Percentiles rank a stretch among this genome's conserved stretches.
These are phyloP conservation scores for Termitomyces sp. DNA, from an alignment of 768 basidiomycete species.

Conservation along the genomic window DNA sequence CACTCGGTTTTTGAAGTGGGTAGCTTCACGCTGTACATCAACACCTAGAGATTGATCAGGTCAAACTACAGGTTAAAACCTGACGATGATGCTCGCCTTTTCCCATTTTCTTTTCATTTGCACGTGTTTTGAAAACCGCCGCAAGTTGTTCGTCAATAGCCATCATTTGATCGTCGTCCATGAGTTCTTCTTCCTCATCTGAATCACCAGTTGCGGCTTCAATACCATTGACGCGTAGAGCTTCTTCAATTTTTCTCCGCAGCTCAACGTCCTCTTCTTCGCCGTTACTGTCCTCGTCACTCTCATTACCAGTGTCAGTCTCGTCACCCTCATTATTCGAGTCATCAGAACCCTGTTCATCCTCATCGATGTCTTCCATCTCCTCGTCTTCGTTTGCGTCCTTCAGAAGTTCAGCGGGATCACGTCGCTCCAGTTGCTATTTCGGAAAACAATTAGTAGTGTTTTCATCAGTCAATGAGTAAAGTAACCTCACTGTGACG, in stretches of 20 bases:
- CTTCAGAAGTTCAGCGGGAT: slow-evolving; percentile 49
- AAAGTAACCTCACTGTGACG: slow-evolving; percentile 54
- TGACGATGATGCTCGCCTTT: slow-evolving; percentile 47
- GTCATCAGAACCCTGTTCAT: slow-evolving; percentile 27
- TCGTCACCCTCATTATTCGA: slow-evolving; percentile 30
- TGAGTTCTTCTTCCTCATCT: slow-evolving; percentile 66
- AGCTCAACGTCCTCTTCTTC: slow-evolving; percentile 58
- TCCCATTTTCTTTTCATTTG: slow-evolving; percentile 51
- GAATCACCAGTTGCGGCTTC: slow-evolving; percentile 52
- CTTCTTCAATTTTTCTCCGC: slow-evolving; percentile 62
- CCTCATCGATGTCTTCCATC: slow-evolving; percentile 40
- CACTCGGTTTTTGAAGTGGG: slow-evolving; percentile 94
- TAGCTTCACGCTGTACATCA: slow-evolving; percentile 80
- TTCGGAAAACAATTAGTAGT: neutral
- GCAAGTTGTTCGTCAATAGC: slow-evolving; percentile 91
- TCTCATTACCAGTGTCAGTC: slow-evolving; percentile 26
- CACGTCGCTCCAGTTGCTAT: slow-evolving; percentile 81
- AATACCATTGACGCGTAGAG: slow-evolving; percentile 53
- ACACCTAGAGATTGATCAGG: slow-evolving; percentile 33
- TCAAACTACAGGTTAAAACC: neutral
- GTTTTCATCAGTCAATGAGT: neutral
- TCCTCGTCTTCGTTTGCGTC: slow-evolving; percentile 43
- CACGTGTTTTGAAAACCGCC: slow-evolving; percentile 72
- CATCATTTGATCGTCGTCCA: slow-evolving; percentile 99
- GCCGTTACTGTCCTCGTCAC: slow-evolving; percentile 33